Conservation (phyloP, 208 protist genomes). For the Acanthamoeba lenticulata region DNA sequence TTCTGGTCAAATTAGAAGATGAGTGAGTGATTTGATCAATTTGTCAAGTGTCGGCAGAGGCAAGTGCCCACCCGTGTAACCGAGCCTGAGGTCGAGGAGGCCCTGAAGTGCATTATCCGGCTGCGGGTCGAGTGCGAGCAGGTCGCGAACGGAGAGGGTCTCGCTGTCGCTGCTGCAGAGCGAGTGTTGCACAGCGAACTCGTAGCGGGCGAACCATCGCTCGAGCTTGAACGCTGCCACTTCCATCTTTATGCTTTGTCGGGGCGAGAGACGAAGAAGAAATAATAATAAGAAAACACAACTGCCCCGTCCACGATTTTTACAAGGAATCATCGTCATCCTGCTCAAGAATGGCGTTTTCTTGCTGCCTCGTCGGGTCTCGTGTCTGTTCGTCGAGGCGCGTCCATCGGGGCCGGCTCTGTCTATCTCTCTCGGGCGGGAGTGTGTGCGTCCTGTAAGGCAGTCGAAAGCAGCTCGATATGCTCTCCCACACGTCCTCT, state of each 20-base stretch:
- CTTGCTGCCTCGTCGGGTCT: not conserved
- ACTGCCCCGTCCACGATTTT: not conserved
- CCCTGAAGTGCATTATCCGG: slow-evolving; percentile 9
- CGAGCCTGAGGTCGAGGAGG: slow-evolving; percentile 30
- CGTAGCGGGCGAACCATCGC: slow-evolving; percentile 40
- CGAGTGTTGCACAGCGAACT: slow-evolving; percentile 45
- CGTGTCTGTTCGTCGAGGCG: not conserved
- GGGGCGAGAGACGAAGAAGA: too few species aligned
- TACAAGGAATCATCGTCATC: not conserved
- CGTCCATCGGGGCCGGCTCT: not conserved
- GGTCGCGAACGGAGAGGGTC: slow-evolving; percentile 31
- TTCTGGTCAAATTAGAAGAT: too few species aligned
- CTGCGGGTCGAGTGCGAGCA: slow-evolving; percentile 28
- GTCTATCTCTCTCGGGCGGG: not conserved
- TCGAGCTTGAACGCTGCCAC: slow-evolving; percentile 48
- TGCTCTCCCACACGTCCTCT: not conserved
- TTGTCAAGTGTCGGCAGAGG: too few species aligned
- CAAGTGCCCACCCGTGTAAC: slow-evolving; percentile 61
- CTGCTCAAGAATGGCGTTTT: not conserved
- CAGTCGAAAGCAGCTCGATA: not conserved
- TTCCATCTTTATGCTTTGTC: not conserved
- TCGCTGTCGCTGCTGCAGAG: slow-evolving; percentile 62
- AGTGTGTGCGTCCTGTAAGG: not conserved
- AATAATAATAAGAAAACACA: too few species aligned
- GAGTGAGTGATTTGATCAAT: too few species aligned